Percentiles rank a stretch among this genome's conserved stretches.
Evolutionary conservation across 139 green algal species (phyloP).

Genomic region (Chlorella sorokiniana): DNA sequence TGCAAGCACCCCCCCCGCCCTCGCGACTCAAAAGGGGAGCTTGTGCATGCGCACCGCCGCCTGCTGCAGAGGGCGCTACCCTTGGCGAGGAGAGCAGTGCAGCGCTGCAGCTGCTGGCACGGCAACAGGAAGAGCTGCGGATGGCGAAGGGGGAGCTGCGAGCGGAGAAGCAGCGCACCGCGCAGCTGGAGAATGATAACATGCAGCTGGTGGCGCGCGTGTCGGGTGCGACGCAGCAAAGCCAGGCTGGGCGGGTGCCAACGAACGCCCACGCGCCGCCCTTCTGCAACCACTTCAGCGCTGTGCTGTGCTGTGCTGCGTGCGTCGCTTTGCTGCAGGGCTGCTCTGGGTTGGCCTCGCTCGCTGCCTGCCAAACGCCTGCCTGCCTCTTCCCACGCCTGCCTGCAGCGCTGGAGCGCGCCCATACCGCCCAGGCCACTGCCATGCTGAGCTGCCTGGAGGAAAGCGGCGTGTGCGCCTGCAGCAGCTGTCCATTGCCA

Average conservation of each 20-base stretch:
- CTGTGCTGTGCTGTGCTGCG: no score
- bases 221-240: not conserved
- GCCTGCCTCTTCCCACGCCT: not conserved
- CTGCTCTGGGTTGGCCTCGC: no score
- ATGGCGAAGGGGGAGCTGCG: not conserved
- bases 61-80: slow-evolving; percentile 3
- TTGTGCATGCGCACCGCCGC: no score
- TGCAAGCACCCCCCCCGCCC: no score
- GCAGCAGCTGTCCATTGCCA: slow-evolving; percentile 18
- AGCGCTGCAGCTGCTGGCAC: slow-evolving; percentile 18
- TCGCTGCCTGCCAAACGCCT: not conserved
- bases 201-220: slow-evolving; percentile 31
- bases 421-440: slow-evolving; percentile 11
- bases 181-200: slow-evolving; percentile 12
- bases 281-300: no score
- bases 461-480: slow-evolving; percentile 16
- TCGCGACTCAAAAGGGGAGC: not conserved
- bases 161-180: not conserved
- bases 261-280: no score
- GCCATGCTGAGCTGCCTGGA: slow-evolving; percentile 33
- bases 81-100: slow-evolving; percentile 23
- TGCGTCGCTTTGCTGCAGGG: no score
- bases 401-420: slow-evolving; percentile 20
- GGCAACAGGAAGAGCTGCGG: slow-evolving; percentile 12
- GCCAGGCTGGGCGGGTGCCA: not conserved